phyloP scores from a whole-genome alignment of 306 rosid genomes.

The Purshia tridentata region DNA sequence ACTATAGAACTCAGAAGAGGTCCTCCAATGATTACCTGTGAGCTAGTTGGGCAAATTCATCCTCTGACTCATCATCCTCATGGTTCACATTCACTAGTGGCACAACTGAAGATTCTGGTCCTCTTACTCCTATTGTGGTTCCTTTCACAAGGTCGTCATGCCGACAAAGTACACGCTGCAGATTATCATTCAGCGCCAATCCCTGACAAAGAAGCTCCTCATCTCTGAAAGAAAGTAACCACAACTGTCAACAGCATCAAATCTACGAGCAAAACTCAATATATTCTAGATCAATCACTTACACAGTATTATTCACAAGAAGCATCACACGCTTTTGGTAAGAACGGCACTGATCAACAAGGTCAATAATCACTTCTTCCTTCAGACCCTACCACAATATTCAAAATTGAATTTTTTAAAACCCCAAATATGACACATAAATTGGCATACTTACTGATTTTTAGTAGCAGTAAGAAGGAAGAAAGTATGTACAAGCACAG shows the following conservation, averaged over 20 bases:
- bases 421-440: not conserved
- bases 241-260: conserved; percentile 23
- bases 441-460: not conserved
- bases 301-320: conserved; percentile 79
- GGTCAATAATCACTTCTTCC: conserved; percentile 89
- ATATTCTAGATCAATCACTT: conserved; percentile 26
- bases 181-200: conserved; percentile 74
- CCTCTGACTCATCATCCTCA: conserved; percentile 85
- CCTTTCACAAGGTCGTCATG: conserved; percentile 73
- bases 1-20: not conserved
- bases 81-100: conserved; percentile 72
- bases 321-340: conserved; percentile 87
- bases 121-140: conserved; percentile 40
- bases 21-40: conserved; percentile 49
- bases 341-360: conserved; percentile 92
- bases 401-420: conserved; percentile 6
- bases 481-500: not conserved
- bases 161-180: conserved; percentile 73
- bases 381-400: conserved; percentile 68
- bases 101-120: conserved; percentile 52
- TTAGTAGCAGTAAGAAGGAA: not conserved
- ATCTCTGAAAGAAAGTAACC: conserved; percentile 56
- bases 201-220: conserved; percentile 78
- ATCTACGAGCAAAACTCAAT: not conserved
- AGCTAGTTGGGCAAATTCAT: conserved; percentile 82